Evolutionary conservation across 1,284 basidiomycete species (phyloP).

Genomic region (Tilletia indica): DNA sequence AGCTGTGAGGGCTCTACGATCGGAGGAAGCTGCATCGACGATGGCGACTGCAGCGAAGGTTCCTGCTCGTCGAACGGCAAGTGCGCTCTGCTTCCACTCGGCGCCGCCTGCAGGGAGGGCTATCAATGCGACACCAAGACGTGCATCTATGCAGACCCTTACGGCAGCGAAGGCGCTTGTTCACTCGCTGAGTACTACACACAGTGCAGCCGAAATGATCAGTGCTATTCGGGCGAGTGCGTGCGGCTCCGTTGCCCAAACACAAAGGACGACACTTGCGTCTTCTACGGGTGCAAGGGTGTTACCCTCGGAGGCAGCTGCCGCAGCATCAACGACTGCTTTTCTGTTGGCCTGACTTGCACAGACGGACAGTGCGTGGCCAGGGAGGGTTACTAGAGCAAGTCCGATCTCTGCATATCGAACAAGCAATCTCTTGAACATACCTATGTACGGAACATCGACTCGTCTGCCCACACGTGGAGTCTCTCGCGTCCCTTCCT

Average conservation of each 20-base stretch:
- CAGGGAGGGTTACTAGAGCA: too few relatives aligned
- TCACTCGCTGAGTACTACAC: background rate
- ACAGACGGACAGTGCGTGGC: too few relatives aligned
- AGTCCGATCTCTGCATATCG: too few relatives aligned
- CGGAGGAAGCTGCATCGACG: background rate
- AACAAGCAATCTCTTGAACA: too few relatives aligned
- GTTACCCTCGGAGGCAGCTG: too few relatives aligned
- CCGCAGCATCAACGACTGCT: too few relatives aligned
- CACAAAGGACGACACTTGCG: background rate
- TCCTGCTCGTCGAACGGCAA: background rate
- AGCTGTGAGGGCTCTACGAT: background rate
- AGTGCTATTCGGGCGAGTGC: background rate
- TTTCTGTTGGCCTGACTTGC: too few relatives aligned
- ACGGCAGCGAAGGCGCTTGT: background rate
- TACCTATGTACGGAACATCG: too few relatives aligned
- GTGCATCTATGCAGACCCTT: background rate
- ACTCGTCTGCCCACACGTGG: too few relatives aligned
- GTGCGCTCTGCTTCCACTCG: background rate
- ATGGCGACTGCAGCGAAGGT: slow-evolving; percentile 4
- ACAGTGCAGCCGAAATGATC: background rate
- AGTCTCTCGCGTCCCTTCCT: too few relatives aligned
- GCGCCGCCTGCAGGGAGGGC: background rate
- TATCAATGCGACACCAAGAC: background rate
- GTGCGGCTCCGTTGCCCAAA: background rate
- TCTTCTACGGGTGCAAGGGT: background rate